phyloP scores from a whole-genome alignment of 306 rosid genomes.

The Lathyrus tuberosus region DNA sequence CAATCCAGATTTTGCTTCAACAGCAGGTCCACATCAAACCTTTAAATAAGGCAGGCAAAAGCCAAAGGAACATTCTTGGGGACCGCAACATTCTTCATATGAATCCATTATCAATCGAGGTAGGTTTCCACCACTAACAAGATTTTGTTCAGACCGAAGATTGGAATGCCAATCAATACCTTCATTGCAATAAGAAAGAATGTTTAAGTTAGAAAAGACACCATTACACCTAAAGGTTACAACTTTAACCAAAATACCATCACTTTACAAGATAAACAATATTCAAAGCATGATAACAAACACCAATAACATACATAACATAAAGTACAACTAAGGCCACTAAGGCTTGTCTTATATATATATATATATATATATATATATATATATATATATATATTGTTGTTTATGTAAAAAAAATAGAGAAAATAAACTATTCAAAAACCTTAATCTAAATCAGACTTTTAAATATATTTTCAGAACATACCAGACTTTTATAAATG shows the following conservation, averaged over 20 bases:
- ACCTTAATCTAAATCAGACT: too few species aligned
- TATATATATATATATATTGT: too few species aligned
- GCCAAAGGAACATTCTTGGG: slow-evolving; percentile 69
- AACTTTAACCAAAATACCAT: slow-evolving; percentile 28
- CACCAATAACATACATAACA: slow-evolving; percentile 26
- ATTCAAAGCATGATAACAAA: slow-evolving; percentile 31
- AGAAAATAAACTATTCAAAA: too few species aligned
- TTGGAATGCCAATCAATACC: slow-evolving; percentile 55
- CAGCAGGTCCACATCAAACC: slow-evolving; percentile 73
- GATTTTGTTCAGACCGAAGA: slow-evolving; percentile 69
- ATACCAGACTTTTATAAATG: too few species aligned
- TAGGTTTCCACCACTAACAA: slow-evolving; percentile 71
- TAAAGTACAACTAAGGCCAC: too few species aligned
- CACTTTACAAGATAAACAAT: slow-evolving; percentile 21
- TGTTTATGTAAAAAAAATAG: too few species aligned
- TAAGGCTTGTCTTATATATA: too few species aligned
- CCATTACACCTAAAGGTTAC: slow-evolving; percentile 21
- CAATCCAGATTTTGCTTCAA: slow-evolving; percentile 30
- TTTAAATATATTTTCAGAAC: too few species aligned
- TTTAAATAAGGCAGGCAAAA: slow-evolving; percentile 41
- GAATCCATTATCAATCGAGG: slow-evolving; percentile 98
- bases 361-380: too few species aligned
- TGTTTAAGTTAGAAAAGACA: slow-evolving; percentile 28
- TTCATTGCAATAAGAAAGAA: too few species aligned
- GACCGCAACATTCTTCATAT: slow-evolving; percentile 92